These are phyloP conservation scores for Cercospora sp. DNA, from an alignment of 2,329 filamentous ascomycete species.

Conservation along the genomic window DNA sequence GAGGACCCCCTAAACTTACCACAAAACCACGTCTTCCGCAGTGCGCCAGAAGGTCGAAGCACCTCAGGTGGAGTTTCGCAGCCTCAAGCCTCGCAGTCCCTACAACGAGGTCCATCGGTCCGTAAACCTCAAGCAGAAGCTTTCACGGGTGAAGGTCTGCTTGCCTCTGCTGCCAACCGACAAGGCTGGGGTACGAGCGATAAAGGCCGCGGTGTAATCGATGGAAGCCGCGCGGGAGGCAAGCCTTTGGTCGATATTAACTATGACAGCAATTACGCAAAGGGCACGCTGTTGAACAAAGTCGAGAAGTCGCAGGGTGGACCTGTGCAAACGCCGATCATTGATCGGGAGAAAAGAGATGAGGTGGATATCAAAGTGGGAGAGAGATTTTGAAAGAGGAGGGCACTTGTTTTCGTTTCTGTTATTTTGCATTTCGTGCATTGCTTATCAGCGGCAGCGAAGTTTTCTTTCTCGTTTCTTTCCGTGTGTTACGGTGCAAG, in stretches of 20 bases:
- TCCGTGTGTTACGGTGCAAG: background rate
- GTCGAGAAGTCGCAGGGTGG: constrained; percentile 38
- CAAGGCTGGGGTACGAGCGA: constrained; percentile 43
- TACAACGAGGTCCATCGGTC: constrained; percentile 7
- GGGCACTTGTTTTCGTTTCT: background rate
- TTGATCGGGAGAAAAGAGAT: constrained; percentile 40
- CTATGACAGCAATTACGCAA: constrained; percentile 46
- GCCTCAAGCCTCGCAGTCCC: constrained; percentile 9
- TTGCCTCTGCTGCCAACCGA: constrained; percentile 40
- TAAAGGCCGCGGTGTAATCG: constrained; percentile 49
- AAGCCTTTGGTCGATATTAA: constrained; percentile 48
- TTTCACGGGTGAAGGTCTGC: constrained; percentile 49
- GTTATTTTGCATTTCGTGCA: background rate
- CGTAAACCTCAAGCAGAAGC: constrained; percentile 28
- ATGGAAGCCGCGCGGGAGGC: constrained; percentile 46
- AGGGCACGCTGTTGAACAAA: constrained; percentile 52
- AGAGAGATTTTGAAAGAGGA: background rate
- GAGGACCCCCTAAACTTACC: constrained; percentile 23
- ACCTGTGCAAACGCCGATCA: constrained; percentile 35
- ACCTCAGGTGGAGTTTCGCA: constrained; percentile 8
- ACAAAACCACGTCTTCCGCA: constrained; percentile 21
- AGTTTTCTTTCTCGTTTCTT: background rate
- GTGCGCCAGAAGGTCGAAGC: constrained; percentile 16
- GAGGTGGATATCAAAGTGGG: constrained; percentile 5
- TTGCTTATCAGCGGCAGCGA: background rate